phyloP scores from a whole-genome alignment of 1,139 yeast species.

The Candida sanyaensis region DNA sequence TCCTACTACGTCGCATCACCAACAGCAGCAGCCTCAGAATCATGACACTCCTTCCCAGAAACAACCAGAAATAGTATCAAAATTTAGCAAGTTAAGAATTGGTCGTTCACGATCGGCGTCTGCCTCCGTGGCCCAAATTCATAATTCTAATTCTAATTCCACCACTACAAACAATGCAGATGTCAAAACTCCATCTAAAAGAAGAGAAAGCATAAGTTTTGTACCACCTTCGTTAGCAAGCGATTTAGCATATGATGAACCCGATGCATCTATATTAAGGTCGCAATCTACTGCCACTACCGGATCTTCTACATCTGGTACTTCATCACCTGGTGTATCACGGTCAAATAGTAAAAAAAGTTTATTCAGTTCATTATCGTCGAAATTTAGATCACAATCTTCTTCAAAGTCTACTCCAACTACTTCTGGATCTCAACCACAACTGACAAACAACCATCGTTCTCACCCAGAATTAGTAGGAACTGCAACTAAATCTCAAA shows the following conservation, averaged over 20 bases:
- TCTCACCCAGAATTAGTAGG: constrained; percentile 22
- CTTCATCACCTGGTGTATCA: constrained; percentile 19
- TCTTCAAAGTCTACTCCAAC: constrained; percentile 17
- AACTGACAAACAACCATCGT: constrained; percentile 9
- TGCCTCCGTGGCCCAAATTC: constrained; percentile 18
- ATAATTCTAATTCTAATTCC: not conserved
- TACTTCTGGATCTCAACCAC: constrained; percentile 14
- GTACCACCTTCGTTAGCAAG: constrained; percentile 12
- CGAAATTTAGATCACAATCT: constrained; percentile 44
- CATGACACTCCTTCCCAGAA: not conserved
- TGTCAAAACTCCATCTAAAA: constrained; percentile 13
- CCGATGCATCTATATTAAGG: constrained; percentile 9
- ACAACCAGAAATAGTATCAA: constrained; percentile 16
- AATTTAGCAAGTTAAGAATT: constrained; percentile 25
- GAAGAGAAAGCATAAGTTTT: constrained; percentile 15
- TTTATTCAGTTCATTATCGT: constrained; percentile 53
- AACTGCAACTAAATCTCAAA: constrained; percentile 13
- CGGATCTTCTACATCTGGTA: constrained; percentile 9
- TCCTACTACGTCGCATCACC: not conserved
- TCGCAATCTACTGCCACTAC: constrained; percentile 14
- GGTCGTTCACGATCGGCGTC: constrained; percentile 37
- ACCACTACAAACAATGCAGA: constrained; percentile 10
- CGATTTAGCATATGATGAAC: constrained; percentile 14
- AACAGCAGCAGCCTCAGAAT: not conserved
- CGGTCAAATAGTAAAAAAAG: constrained; percentile 33